Evolutionary conservation across 2,329 filamentous ascomycete genomes (phyloP).

Genomic region (Escovopsis sp.): DNA sequence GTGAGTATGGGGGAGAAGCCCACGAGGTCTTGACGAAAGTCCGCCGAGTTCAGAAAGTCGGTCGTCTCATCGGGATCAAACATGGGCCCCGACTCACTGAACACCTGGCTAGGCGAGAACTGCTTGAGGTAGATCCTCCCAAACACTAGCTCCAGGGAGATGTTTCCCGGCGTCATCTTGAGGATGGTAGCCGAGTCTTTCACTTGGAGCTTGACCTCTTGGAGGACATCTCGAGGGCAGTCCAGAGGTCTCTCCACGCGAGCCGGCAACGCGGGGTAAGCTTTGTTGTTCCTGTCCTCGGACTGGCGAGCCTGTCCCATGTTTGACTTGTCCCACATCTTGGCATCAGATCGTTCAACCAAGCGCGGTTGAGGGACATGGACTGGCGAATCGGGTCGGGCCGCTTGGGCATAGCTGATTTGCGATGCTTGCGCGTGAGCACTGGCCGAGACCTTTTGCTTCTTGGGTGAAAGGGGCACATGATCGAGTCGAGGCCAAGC

Average conservation of each 20-base stretch:
- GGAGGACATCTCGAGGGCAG: constrained; percentile 2
- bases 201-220: constrained; percentile 5
- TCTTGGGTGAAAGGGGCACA: constrained; percentile 1
- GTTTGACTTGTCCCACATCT: neutral
- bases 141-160: constrained; percentile 13
- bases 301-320: neutral
- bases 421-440: neutral
- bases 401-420: neutral
- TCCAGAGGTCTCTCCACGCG: neutral
- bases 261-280: neutral
- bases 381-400: neutral
- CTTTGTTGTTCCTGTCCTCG: neutral
- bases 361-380: neutral
- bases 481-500: neutral
- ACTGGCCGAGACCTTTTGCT: neutral
- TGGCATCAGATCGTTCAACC: neutral
- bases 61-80: constrained; percentile 7
- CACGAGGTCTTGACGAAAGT: constrained; percentile 4
- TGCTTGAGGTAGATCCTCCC: constrained; percentile 17
- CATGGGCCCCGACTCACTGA: constrained; percentile 9
- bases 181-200: constrained; percentile 9
- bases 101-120: constrained; percentile 7
- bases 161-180: constrained; percentile 11
- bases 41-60: constrained; percentile 2
- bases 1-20: constrained; percentile 17